Evolutionary conservation across 495 filamentous ascomycete genomes (phyloP).

Genomic region (Penicillium malachiteum): DNA sequence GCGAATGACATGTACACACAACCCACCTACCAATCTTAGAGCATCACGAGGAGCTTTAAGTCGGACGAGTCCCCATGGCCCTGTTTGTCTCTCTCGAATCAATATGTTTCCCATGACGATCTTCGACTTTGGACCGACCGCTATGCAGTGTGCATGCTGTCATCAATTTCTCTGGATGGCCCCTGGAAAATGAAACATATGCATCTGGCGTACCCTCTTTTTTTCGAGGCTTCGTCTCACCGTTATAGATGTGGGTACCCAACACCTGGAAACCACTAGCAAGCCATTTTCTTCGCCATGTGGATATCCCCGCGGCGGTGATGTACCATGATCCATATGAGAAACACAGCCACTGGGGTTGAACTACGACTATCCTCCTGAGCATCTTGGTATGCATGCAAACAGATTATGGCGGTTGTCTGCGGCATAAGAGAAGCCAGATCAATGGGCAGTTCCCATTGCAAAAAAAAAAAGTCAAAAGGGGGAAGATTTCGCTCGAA

Average conservation of each 20-base stretch:
- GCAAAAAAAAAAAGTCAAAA: background rate
- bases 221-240: slow-evolving; percentile 44
- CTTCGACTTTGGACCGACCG: slow-evolving; percentile 27
- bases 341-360: background rate
- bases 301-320: slow-evolving; percentile 56
- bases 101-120: slow-evolving; percentile 11
- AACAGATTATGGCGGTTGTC: slow-evolving; percentile 32
- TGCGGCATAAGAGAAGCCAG: slow-evolving; percentile 2
- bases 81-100: slow-evolving; percentile 20
- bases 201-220: slow-evolving; percentile 13
- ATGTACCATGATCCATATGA: slow-evolving; percentile 33
- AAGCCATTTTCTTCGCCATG: slow-evolving; percentile 31
- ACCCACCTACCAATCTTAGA: too few species aligned
- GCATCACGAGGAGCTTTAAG: slow-evolving; percentile 17
- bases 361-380: slow-evolving; percentile 8
- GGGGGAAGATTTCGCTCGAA: too few species aligned
- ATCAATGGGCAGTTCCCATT: background rate
- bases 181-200: slow-evolving; percentile 16
- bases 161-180: slow-evolving; percentile 12
- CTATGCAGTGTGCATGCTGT: slow-evolving; percentile 22
- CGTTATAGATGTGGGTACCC: slow-evolving; percentile 32
- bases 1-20: background rate
- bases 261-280: slow-evolving; percentile 17
- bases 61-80: slow-evolving; percentile 19
- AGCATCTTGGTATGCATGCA: slow-evolving; percentile 20